Evolutionary conservation across 2,329 filamentous ascomycete species (phyloP).

Genomic region (Beauveria varroae): DNA sequence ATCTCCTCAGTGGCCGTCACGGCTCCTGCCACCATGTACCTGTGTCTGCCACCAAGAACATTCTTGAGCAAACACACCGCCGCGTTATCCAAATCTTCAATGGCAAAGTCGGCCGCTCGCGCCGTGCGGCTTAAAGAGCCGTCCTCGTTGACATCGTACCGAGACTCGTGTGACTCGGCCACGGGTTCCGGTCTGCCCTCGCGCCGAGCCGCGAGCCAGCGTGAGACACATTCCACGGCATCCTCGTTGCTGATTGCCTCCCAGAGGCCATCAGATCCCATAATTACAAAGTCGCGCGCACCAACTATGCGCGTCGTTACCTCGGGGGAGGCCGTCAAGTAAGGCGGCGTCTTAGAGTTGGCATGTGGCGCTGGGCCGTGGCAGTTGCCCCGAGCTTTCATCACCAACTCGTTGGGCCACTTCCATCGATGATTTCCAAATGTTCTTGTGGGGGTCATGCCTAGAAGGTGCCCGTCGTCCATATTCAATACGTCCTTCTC

Average conservation of each 20-base stretch:
- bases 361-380: not conserved
- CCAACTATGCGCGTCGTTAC: constrained; percentile 6
- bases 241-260: constrained; percentile 13
- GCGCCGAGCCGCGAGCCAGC: constrained; percentile 12
- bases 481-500: not conserved
- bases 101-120: constrained; percentile 53
- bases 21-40: constrained; percentile 65
- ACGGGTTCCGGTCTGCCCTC: not conserved
- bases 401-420: not conserved
- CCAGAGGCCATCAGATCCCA: constrained; percentile 15
- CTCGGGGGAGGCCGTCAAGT: constrained; percentile 12
- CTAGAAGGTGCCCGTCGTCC: not conserved
- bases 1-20: constrained; percentile 65
- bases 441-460: not conserved
- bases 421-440: constrained; percentile 3
- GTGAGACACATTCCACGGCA: constrained; percentile 11
- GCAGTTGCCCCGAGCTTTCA: not conserved
- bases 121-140: constrained; percentile 20
- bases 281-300: constrained; percentile 14
- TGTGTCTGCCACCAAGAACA: constrained; percentile 67
- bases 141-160: constrained; percentile 13
- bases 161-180: not conserved
- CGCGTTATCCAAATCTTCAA: constrained; percentile 67
- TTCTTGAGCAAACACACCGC: constrained; percentile 77
- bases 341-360: constrained; percentile 10